Base-by-base conservation (phyloP, 305 asterid genomes). In the Plantago lanceolata region DNA sequence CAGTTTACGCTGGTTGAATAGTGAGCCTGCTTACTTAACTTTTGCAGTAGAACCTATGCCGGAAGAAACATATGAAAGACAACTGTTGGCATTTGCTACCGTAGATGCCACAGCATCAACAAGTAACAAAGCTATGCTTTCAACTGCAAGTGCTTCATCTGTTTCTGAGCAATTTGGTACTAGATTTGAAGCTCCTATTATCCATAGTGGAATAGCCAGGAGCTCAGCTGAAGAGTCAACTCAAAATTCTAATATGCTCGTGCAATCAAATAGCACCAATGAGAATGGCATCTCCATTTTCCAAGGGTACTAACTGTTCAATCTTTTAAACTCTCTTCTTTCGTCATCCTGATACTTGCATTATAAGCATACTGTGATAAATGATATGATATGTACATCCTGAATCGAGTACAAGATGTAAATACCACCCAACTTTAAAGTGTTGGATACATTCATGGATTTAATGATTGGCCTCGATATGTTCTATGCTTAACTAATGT, bases 11-110 rank as follows among this genome's bases (percentile, higher is more conserved):
- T 37, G 45, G 45, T 37, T 37, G 7, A 35, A 35, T 35, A 35
- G 8, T 35, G 43, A 15, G 43, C 15, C 16, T 29, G 44, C 5
- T 12, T 63, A 57, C 70, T 12, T 37, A 60, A 26, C 31, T 63
- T 57, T 44, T 83, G 74, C 79, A 77, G 81, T 78, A 73, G 79
- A 80, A 68, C 77, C 84, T 73, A 72, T 67, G 26, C 56, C 73
- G 29, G 72, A 68, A 68, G 84, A 77, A n/a, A 56, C 76, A 51
- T 69, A 70, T 59, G 89, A 76, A 56, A 35, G 35, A 21, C 86
- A 77, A 68, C 95, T 87, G 92, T 76, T 81, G 69, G 48, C 90
- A 75, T 81, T 87, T 77, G 78, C 77, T 57, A 79, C 94, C 57
- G 88, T 66, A 60, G 89, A 84, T 77, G 71, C 78, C 37, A 51